Percentiles rank a stretch among this genome's conserved stretches.
Evolutionary conservation across 495 filamentous ascomycete species (phyloP).

Genomic region (Penicillium nucicola): DNA sequence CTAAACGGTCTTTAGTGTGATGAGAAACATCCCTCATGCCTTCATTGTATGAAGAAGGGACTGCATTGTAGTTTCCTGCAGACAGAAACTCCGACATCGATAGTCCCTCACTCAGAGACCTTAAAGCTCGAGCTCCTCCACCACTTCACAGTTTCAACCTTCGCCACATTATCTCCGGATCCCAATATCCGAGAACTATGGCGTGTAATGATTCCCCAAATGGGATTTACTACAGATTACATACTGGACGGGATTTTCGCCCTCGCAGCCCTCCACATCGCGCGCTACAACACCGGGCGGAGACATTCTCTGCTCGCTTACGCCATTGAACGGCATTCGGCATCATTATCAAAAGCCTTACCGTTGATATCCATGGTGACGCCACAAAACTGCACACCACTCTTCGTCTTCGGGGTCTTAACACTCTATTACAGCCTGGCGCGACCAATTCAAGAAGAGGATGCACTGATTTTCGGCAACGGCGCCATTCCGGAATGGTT

Average conservation of each 20-base stretch:
- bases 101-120: too few relatives aligned
- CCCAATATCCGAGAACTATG: too few relatives aligned
- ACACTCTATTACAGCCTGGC: not conserved
- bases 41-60: too few relatives aligned
- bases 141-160: too few relatives aligned
- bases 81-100: too few relatives aligned
- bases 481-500: not conserved
- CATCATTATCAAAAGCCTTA: not conserved
- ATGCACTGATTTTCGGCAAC: not conserved
- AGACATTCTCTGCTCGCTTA: not conserved
- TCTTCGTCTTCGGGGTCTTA: not conserved
- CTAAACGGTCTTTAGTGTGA: too few relatives aligned
- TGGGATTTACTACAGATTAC: too few relatives aligned
- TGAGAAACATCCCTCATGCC: too few relatives aligned
- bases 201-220: too few relatives aligned
- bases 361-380: not conserved
- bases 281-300: not conserved
- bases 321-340: not conserved
- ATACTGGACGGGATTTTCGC: not conserved
- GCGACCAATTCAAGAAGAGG: not conserved
- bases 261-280: conserved; percentile 5
- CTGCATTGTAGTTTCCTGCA: too few relatives aligned
- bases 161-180: too few relatives aligned
- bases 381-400: not conserved
- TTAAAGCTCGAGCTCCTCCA: too few relatives aligned